Base-by-base conservation (phyloP, 495 filamentous ascomycete genomes). In the Trichoderma erinaceum region DNA sequence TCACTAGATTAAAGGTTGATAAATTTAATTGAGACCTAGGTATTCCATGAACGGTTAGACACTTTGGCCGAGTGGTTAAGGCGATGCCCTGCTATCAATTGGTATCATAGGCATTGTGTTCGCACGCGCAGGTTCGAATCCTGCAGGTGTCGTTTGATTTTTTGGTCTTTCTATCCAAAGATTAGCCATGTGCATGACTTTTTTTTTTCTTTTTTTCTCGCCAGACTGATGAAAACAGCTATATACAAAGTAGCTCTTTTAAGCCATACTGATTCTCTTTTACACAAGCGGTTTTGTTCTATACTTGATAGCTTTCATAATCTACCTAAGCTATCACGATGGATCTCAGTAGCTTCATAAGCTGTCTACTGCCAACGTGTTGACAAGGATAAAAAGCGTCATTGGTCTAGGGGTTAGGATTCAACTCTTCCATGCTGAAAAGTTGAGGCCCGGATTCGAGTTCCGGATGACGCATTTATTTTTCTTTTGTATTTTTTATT, bases 351-450 rank as follows among this genome's bases (percentile, higher is more conserved):
- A 61, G 25, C 56, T 61, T 29, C 56, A 61, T 61, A 18, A 61
- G 25, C 18, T 4, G 11, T 41, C 64, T 66, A 66, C 23, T 15
- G n/a, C 11, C 8, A 2, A 0, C 6, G 3, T 44, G 3, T 29
- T 27, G 56, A n/a, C 52, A 68, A 35, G 35, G 35, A 38, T 38
- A 41, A 27, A 21, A 44, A 65, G 29, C 46, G 16, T 65, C 65
- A 64, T 41, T 11, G 56, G 56, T 61, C 56, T 61, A 61, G 56
- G 56, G 56, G 56, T 61, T 61, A 61, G 56, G 56, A 61, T 61
- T 61, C 56, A 61, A 61, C 56, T 61, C 56, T 61, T 61, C 56
- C 56, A 61, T 61, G n/a, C n/a, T 58, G 56, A 61, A 61, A 61
- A 61, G 56, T 61, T 61, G 56, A 61, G 56, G 56, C 56, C 56